phyloP scores from a whole-genome alignment of 2,329 filamentous ascomycete species.

The Hypoxylon sp. region DNA sequence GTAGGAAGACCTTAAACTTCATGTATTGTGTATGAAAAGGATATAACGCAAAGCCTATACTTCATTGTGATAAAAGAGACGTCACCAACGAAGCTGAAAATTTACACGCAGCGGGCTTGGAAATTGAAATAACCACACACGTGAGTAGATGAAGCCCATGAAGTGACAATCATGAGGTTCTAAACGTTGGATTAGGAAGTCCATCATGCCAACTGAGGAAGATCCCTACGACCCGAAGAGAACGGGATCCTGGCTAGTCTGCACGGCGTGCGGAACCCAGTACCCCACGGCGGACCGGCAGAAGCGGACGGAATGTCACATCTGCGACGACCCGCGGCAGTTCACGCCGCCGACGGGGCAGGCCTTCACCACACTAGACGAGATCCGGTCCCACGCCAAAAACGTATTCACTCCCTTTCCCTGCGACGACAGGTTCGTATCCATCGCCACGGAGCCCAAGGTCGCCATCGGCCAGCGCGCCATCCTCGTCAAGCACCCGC shows the following conservation, averaged over 20 bases:
- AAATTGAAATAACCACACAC: not conserved
- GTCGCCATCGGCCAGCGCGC: constrained; percentile 82
- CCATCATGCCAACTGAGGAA: constrained; percentile 31
- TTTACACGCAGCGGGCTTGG: not conserved
- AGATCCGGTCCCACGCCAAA: constrained; percentile 57
- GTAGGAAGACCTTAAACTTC: not conserved
- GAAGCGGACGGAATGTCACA: constrained; percentile 68
- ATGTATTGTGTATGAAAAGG: too few relatives aligned
- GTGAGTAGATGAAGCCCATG: not conserved
- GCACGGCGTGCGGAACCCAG: constrained; percentile 77
- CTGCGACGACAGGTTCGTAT: constrained; percentile 59
- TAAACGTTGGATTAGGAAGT: not conserved
- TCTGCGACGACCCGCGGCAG: constrained; percentile 80
- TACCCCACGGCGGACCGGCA: constrained; percentile 65
- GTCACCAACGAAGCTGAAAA: not conserved
- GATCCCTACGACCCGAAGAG: constrained; percentile 40
- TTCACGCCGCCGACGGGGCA: constrained; percentile 74
- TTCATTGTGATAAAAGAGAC: not conserved
- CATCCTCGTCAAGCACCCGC: constrained; percentile 72
- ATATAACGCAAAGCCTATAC: not conserved
- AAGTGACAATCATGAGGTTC: not conserved
- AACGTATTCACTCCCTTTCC: constrained; percentile 66
- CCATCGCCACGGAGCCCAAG: constrained; percentile 65
- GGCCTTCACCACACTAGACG: constrained; percentile 70
- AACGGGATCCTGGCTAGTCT: constrained; percentile 63